phyloP scores from a whole-genome alignment of 192 early-diverging fungal genomes.

The Entomortierella lignicola region DNA sequence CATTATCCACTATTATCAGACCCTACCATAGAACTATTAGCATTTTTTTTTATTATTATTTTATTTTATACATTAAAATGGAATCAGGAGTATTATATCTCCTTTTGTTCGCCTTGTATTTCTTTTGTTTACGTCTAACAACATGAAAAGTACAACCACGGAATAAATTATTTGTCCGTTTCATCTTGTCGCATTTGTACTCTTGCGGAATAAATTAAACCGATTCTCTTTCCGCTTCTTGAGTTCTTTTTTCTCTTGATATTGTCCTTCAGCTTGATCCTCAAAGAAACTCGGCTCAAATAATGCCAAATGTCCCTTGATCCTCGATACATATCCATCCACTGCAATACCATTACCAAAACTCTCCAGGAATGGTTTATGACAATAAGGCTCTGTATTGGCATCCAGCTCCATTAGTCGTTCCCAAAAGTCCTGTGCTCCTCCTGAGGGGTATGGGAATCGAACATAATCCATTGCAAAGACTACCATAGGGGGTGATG shows the following conservation, averaged over 20 bases:
- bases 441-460: slow-evolving; percentile 41
- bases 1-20: too few species aligned
- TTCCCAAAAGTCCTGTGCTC: slow-evolving; percentile 54
- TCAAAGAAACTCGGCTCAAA: slow-evolving; percentile 53
- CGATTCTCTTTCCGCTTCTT: slow-evolving; percentile 35
- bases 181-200: slow-evolving; percentile 8
- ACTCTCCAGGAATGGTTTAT: slow-evolving; percentile 47
- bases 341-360: slow-evolving; percentile 51
- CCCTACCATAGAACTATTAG: too few species aligned
- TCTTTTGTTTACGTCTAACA: too few species aligned
- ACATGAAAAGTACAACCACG: too few species aligned
- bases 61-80: not conserved
- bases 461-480: slow-evolving; percentile 48
- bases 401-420: slow-evolving; percentile 48
- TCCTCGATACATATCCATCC: slow-evolving; percentile 42
- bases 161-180: too few species aligned
- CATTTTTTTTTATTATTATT: not conserved
- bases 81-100: too few species aligned
- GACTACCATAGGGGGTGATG: slow-evolving; percentile 11
- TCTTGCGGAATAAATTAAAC: slow-evolving; percentile 38
- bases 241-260: slow-evolving; percentile 21
- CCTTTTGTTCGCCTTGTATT: too few species aligned
- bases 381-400: slow-evolving; percentile 51
- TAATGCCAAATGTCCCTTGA: slow-evolving; percentile 40
- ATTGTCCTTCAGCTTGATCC: slow-evolving; percentile 39